Evolutionary conservation across 768 basidiomycete genomes (phyloP).

Genomic region (Infundibulicybe gibba): DNA sequence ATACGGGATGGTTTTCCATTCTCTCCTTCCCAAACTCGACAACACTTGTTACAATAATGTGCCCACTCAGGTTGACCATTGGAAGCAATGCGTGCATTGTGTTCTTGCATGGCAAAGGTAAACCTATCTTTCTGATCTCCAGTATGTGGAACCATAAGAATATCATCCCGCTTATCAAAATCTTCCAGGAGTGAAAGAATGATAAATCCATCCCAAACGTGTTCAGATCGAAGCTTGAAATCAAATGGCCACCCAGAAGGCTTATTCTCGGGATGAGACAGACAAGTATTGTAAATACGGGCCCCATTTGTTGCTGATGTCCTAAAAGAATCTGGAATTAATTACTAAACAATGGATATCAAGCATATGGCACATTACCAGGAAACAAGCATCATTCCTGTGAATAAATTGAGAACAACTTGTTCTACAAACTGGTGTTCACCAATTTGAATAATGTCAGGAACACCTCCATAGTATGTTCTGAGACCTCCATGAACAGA

Average conservation of each 20-base stretch:
- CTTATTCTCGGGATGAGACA: conserved; percentile 6
- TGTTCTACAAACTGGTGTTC: conserved; percentile 22
- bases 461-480: conserved; percentile 18
- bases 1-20: conserved; percentile 2
- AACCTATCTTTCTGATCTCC: conserved; percentile 19
- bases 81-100: conserved; percentile 17
- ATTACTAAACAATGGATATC: too few relatives aligned
- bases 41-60: conserved; percentile 24
- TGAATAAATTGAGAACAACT: conserved; percentile 15
- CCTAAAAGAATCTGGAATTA: too few relatives aligned
- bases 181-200: conserved; percentile 20
- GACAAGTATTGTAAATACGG: conserved; percentile 12
- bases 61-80: conserved; percentile 20
- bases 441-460: conserved; percentile 18
- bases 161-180: not conserved
- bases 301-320: conserved; percentile 16
- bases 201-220: too few relatives aligned
- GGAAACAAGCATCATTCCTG: conserved; percentile 14
- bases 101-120: conserved; percentile 12
- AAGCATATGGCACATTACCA: too few relatives aligned
- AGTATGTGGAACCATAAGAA: conserved; percentile 17
- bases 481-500: conserved; percentile 10
- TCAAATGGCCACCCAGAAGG: conserved; percentile 6
- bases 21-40: conserved; percentile 11
- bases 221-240: conserved; percentile 17